Base-by-base conservation (phyloP, 768 basidiomycete species). In the Hericium erinaceus region DNA sequence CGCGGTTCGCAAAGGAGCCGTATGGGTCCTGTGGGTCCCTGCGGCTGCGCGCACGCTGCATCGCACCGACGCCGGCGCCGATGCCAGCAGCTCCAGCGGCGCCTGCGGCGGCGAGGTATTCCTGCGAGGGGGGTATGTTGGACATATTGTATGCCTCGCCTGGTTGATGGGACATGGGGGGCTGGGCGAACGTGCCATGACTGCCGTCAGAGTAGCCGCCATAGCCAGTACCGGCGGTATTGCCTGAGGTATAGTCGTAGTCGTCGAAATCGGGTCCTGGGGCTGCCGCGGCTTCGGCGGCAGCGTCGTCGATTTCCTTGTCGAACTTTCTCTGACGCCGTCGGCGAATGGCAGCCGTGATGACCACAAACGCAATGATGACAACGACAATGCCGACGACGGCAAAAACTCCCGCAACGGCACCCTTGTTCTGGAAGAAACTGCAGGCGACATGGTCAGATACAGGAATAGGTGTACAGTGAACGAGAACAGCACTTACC, bases 361-460 rank as follows among this genome's bases (percentile, higher is more conserved):
- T 73, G 59, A 89, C 66, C 66, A 81, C 11, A 63, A 89, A 66
- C 64, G 79, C 13, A 63, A 87, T 55, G 9, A 72, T 80, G 50
- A 81, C 60, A 18, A 65, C 80, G 53, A 87, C 66, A 38, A 90
- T 63, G n/a, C 87, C 87, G 15, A 84, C 85, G 49, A 82, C 84
- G 18, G 81, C 72, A 72, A 89, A 90, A 0, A 82, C 81, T 12
- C 83, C 88, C 2, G 84, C 84, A 1, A 89, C 83, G 0, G 86
- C 88, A 20, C 80, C 84, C 18, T 69, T 88, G 72, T 91, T 90
- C 50, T 75, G 60, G 67, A 89, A 84, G 73, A 89, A 89, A 48
- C 87, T 85, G 59, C 2, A 46, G 28, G 46, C 51, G 46, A 24
- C 16, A 8, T 8, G 16, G 44, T 46, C n/a, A 18, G 44, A 18